Base-by-base conservation (phyloP, 2,329 filamentous ascomycete genomes). In the Nemania sp. region DNA sequence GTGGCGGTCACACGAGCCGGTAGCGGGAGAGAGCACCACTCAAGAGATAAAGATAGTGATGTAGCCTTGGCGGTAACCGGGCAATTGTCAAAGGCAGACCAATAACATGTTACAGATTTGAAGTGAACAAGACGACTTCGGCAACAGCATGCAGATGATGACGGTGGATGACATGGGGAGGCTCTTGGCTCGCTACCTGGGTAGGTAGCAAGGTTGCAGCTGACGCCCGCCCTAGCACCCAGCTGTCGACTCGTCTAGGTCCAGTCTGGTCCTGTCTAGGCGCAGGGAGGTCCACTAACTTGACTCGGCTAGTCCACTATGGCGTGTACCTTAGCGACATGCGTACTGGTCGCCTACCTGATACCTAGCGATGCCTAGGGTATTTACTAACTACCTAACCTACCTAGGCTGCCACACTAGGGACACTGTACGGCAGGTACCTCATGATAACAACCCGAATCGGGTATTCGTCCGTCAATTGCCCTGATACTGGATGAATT, bases 31-130 rank as follows among this genome's bases (percentile, higher is more conserved):
- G 41, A 54, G 45, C 54, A 35, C 56, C 52, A 62, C 62, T 45
- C 45, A 56, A 35, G 45, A 56, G 32, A 56, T 38, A 56, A 56
- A 55, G 73, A 72, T 72, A 73, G 74, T 64, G 65, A 68, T 73
- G 72, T 70, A 71, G 67, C 62, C 64, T 69, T 70, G 71, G 62
- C 74, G 67, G 65, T 62, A 66, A 69, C 73, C 72, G 71, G 69
- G 67, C 43, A 69, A 71, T 71, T 68, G 72, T 70, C 65, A 70
- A 70, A 60, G 45, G 24, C 57, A 54, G 63, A 65, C 74, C 74
- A 76, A 76, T 76, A 67, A 75, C 27, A 60, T 27, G 10, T 49
- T 29, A 43, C 20, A 54, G 57, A 75, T 72, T 73, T 56, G 71
- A 52, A 24, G 24, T 51, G 47, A 27, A 61, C 64, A 56, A 66